These are phyloP conservation scores for Aspergillus awamori DNA, from an alignment of 2,329 filamentous ascomycete genomes.

Conservation along the genomic window DNA sequence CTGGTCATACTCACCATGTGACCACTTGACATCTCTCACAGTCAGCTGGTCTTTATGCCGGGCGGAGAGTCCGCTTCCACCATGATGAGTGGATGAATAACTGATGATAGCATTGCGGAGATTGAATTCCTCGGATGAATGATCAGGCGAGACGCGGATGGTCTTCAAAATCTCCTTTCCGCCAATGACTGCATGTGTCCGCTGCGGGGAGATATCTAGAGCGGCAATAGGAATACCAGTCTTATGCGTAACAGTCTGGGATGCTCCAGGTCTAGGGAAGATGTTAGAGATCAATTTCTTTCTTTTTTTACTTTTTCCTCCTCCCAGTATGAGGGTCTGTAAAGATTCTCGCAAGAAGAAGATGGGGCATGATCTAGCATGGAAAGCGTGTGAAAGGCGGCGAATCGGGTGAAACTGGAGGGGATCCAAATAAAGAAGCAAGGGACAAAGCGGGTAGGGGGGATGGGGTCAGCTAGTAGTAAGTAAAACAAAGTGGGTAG, in stretches of 20 bases:
- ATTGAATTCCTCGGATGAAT: conserved; percentile 65
- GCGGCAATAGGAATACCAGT: conserved; percentile 67
- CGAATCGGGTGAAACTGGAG: neutral
- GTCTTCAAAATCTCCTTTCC: conserved; percentile 69
- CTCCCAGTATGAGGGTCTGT: neutral
- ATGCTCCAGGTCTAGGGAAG: conserved; percentile 47
- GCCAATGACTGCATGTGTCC: conserved; percentile 66
- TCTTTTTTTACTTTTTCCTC: neutral
- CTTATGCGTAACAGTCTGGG: conserved; percentile 62
- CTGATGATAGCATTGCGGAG: conserved; percentile 63
- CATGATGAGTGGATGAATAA: conserved; percentile 56
- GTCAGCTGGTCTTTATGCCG: conserved; percentile 62
- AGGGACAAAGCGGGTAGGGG: conserved; percentile 7
- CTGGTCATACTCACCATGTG: conserved; percentile 62
- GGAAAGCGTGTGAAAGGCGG: neutral
- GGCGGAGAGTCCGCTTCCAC: conserved; percentile 47
- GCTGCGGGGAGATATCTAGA: conserved; percentile 64
- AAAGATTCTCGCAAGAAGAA: neutral
- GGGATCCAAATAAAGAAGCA: conserved; percentile 4
- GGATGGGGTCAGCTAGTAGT: conserved; percentile 5
- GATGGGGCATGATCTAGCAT: neutral
- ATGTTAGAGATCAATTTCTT: conserved; percentile 20
- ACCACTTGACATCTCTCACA: conserved; percentile 69
- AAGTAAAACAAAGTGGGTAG: conserved; percentile 1
- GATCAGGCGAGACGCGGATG: conserved; percentile 59